A percentile compares a stretch with the other conserved stretches of the same genome.
phyloP scores from a whole-genome alignment of 2,329 filamentous ascomycete genomes.

The Scytalidium sp. region DNA sequence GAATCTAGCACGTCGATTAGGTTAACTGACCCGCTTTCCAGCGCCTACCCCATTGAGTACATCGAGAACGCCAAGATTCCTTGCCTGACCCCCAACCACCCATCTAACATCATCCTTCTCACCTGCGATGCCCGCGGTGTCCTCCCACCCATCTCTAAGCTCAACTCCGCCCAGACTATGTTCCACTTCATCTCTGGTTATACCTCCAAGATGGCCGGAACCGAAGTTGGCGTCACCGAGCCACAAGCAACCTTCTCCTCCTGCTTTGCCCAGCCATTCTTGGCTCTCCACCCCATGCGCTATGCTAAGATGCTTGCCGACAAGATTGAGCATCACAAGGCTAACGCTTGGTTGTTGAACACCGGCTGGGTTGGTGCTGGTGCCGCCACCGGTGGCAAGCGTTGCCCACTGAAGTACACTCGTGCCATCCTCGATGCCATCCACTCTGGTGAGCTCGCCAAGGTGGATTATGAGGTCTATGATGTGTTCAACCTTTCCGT shows the following conservation, averaged over 20 bases:
- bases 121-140: conserved; percentile 98
- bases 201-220: conserved; percentile 99
- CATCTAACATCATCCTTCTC: conserved; percentile 95
- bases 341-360: conserved; percentile 98
- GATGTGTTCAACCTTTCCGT: conserved; percentile 95
- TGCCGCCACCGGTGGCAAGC: conserved; percentile 87
- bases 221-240: conserved; percentile 94
- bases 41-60: conserved; percentile 98
- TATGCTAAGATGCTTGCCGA: conserved; percentile 98
- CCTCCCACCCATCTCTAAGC: conserved; percentile 95
- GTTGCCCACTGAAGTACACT: conserved; percentile 97
- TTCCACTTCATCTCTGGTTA: conserved; percentile 99
- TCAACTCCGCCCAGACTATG: conserved; percentile 93
- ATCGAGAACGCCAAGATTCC: conserved; percentile 99
- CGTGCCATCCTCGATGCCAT: conserved; percentile 97
- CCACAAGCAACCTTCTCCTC: conserved; percentile 98
- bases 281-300: conserved; percentile 97
- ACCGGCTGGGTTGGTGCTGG: conserved; percentile 96
- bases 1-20: not conserved
- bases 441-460: conserved; percentile 92
- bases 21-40: conserved; percentile 21
- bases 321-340: conserved; percentile 93
- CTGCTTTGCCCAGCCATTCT: conserved; percentile 98
- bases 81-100: conserved; percentile 82
- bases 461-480: conserved; percentile 91